Conservation (phyloP, 2,329 filamentous ascomycete genomes). For the Aspergillus vadensis region DNA sequence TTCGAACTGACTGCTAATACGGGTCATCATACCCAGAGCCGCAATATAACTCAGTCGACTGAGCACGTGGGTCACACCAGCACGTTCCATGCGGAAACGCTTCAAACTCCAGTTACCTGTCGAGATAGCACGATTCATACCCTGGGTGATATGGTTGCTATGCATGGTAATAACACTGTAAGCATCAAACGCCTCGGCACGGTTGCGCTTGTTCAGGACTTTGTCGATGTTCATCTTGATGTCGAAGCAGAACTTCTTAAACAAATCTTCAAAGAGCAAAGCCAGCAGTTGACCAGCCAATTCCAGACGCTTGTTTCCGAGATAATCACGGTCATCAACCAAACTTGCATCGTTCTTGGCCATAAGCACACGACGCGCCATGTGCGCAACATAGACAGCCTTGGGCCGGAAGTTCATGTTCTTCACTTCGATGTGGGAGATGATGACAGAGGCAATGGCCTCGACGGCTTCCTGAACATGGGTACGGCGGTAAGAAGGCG, state of each 20-base stretch:
- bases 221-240: constrained; percentile 96
- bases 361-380: constrained; percentile 96
- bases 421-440: constrained; percentile 90
- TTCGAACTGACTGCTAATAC: constrained; percentile 97
- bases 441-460: constrained; percentile 86
- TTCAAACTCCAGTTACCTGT: constrained; percentile 98
- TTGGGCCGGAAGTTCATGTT: constrained; percentile 96
- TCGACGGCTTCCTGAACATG: constrained; percentile 91
- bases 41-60: constrained; percentile 95
- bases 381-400: constrained; percentile 92
- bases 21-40: constrained; percentile 98
- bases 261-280: constrained; percentile 92
- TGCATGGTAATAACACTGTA: constrained; percentile 80
- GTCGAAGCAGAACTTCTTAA: constrained; percentile 89
- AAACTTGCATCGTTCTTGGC: constrained; percentile 84
- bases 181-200: constrained; percentile 85
- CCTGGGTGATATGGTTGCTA: constrained; percentile 82
- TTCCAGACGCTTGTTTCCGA: constrained; percentile 95
- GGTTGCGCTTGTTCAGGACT: constrained; percentile 88
- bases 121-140: constrained; percentile 93
- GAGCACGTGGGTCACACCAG: constrained; percentile 93
- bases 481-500: constrained; percentile 67
- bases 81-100: constrained; percentile 97
- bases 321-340: constrained; percentile 95
- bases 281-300: constrained; percentile 92